These are phyloP conservation scores for Aegilops tauschii DNA, from an alignment of 176 grass and related monocot species.

Conservation along the genomic window DNA sequence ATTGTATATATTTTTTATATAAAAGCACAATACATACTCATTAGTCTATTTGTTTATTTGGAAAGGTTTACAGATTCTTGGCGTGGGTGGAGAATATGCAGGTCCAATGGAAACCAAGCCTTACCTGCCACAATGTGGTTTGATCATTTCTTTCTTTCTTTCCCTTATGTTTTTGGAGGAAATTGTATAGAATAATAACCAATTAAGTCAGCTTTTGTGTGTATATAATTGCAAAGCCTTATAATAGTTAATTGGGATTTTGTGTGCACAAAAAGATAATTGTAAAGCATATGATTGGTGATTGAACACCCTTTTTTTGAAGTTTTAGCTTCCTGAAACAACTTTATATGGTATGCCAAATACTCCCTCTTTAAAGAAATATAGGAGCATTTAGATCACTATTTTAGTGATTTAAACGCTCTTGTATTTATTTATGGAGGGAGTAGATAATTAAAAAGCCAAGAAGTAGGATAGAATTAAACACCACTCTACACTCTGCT, in stretches of 20 bases:
- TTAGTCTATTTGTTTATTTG: slow-evolving; percentile 24
- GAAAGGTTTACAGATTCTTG: slow-evolving; percentile 56
- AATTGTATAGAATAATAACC: slow-evolving; percentile 21
- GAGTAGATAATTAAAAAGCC: not conserved
- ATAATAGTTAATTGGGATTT: too few relatives aligned
- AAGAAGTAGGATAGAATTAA: not conserved
- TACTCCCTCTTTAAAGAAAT: too few relatives aligned
- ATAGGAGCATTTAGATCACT: too few relatives aligned
- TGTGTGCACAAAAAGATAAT: not conserved
- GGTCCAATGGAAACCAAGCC: slow-evolving; percentile 38
- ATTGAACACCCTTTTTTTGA: not conserved
- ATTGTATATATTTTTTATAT: too few relatives aligned
- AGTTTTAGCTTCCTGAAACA: not conserved
- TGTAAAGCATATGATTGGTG: not conserved
- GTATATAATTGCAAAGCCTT: not conserved
- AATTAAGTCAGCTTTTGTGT: not conserved
- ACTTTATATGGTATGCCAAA: not conserved
- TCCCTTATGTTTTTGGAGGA: not conserved
- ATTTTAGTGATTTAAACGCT: too few relatives aligned
- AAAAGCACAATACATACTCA: too few relatives aligned
- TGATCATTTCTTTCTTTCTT: not conserved
- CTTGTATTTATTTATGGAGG: too few relatives aligned
- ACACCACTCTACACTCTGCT: not conserved
- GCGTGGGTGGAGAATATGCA: slow-evolving; percentile 47
- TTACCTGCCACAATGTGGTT: slow-evolving; percentile 18